phyloP scores from a whole-genome alignment of 352 stramenopile species.

The Thraustotheca clavata region DNA sequence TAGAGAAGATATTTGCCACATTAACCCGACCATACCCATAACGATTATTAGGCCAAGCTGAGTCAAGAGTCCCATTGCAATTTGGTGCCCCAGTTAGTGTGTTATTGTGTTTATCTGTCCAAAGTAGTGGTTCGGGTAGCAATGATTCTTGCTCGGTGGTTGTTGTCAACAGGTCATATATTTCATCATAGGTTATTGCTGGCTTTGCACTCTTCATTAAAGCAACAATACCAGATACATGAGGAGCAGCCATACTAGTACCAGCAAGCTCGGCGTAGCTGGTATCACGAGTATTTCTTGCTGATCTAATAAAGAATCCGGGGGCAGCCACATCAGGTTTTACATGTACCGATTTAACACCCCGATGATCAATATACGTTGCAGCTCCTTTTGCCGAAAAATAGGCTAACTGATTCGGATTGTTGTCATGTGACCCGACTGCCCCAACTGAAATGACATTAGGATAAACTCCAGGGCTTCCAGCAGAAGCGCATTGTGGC shows the following conservation, averaged over 20 bases:
- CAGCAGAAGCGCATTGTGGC: slow-evolving; percentile 25
- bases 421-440: slow-evolving; percentile 32
- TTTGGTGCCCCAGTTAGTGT: slow-evolving; percentile 23
- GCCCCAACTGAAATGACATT: slow-evolving; percentile 31
- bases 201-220: slow-evolving; percentile 34
- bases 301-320: slow-evolving; percentile 23
- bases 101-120: slow-evolving; percentile 8
- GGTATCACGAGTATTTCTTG: slow-evolving; percentile 21
- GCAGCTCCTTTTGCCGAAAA: slow-evolving; percentile 29
- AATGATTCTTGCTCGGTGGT: slow-evolving; percentile 17
- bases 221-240: slow-evolving; percentile 35
- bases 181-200: slow-evolving; percentile 24
- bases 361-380: slow-evolving; percentile 4
- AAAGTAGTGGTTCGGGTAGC: background rate
- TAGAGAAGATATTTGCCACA: slow-evolving; percentile 23
- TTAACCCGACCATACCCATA: slow-evolving; percentile 47
- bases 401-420: slow-evolving; percentile 27
- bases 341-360: slow-evolving; percentile 24
- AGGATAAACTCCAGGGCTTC: slow-evolving; percentile 26
- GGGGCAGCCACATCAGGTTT: slow-evolving; percentile 33
- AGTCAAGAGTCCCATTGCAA: slow-evolving; percentile 30
- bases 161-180: slow-evolving; percentile 15
- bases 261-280: slow-evolving; percentile 26
- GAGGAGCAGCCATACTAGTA: slow-evolving; percentile 31
- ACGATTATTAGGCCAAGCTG: slow-evolving; percentile 44